These are phyloP conservation scores for Leucocoprinus birnbaumii DNA, from an alignment of 768 basidiomycete genomes.

Conservation along the genomic window DNA sequence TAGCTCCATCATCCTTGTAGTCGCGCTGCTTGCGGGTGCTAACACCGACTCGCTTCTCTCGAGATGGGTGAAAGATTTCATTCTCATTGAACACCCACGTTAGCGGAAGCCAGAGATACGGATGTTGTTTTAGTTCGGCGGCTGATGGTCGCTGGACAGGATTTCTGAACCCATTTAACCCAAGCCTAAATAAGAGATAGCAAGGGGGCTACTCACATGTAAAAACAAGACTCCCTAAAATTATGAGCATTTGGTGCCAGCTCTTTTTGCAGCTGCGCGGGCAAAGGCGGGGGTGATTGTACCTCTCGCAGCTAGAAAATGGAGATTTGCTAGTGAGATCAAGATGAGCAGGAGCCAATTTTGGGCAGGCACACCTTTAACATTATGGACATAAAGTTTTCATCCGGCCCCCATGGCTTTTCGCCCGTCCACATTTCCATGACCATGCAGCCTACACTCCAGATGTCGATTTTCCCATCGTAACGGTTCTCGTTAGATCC, in stretches of 20 bases:
- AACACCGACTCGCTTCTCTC: neutral
- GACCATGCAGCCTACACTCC: constrained; percentile 92
- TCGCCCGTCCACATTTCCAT: constrained; percentile 96
- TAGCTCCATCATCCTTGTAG: constrained; percentile 2
- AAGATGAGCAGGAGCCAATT: too few relatives aligned
- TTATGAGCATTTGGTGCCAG: constrained; percentile 63
- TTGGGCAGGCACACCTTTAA: constrained; percentile 53
- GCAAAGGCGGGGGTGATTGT: constrained; percentile 73
- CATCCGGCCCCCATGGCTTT: constrained; percentile 80
- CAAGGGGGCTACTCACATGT: constrained; percentile 47
- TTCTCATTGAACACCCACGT: constrained; percentile 43
- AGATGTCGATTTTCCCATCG: constrained; percentile 93
- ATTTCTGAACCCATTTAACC: constrained; percentile 38
- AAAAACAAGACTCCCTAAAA: constrained; percentile 77
- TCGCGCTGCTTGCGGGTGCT: constrained; percentile 1
- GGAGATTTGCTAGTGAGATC: neutral
- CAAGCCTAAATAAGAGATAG: neutral
- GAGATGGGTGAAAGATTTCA: constrained; percentile 14
- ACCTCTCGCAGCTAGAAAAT: constrained; percentile 57
- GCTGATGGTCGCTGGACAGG: constrained; percentile 71
- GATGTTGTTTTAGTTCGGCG: constrained; percentile 58
- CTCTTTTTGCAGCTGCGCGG: constrained; percentile 46
- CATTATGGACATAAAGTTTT: constrained; percentile 68
- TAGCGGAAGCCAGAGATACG: constrained; percentile 54
- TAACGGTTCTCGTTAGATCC: constrained; percentile 74